phyloP scores from a whole-genome alignment of 768 basidiomycete species.

The Phlegmacium glaucopus region DNA sequence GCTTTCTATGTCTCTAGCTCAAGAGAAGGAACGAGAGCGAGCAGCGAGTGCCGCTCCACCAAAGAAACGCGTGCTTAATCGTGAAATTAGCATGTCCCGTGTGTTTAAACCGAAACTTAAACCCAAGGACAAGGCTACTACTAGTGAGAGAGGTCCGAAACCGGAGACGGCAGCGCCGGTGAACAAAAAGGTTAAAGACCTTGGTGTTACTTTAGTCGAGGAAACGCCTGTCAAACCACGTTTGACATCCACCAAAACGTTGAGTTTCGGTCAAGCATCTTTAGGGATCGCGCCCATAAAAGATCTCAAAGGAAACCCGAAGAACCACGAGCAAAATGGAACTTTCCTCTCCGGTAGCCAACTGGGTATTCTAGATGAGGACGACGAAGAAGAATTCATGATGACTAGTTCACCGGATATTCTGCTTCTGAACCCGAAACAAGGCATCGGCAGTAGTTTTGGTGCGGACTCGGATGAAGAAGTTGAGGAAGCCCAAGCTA shows the following conservation, averaged over 20 bases:
- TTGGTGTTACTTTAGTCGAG: slow-evolving; percentile 47
- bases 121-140: slow-evolving; percentile 21
- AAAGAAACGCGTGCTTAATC: slow-evolving; percentile 55
- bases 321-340: background rate
- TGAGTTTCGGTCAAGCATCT: slow-evolving; percentile 5
- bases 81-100: slow-evolving; percentile 78
- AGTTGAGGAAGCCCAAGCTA: slow-evolving; percentile 8
- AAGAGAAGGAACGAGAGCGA: slow-evolving; percentile 47
- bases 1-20: slow-evolving; percentile 67
- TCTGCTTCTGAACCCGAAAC: slow-evolving; percentile 25
- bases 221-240: slow-evolving; percentile 46
- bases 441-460: slow-evolving; percentile 6
- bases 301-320: background rate
- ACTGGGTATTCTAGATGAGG: background rate
- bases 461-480: slow-evolving; percentile 7
- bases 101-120: slow-evolving; percentile 52
- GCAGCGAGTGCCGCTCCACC: slow-evolving; percentile 29
- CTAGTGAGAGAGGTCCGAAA: slow-evolving; percentile 11
- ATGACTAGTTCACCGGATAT: slow-evolving; percentile 43
- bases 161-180: slow-evolving; percentile 7
- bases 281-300: background rate
- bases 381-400: slow-evolving; percentile 33
- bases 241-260: slow-evolving; percentile 5
- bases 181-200: slow-evolving; percentile 5
- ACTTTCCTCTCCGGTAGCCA: background rate